Conservation (phyloP, 306 rosid species). For the Castanopsis chinensis region DNA sequence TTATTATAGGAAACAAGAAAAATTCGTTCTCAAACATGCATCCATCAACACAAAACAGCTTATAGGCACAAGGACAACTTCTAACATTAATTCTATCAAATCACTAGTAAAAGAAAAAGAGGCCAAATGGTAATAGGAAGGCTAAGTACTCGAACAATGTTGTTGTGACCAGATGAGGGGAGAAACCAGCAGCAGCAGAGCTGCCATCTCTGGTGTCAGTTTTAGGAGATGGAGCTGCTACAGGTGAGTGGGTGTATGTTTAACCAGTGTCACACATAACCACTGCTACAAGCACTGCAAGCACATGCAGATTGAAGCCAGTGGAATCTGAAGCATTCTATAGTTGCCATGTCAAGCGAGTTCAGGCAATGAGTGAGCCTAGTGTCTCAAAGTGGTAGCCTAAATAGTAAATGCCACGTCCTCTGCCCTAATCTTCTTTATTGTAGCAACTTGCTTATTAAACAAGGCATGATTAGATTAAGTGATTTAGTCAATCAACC, state of each 20-base stretch:
- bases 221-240: neutral
- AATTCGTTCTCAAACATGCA: too few relatives aligned
- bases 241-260: neutral
- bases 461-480: too few relatives aligned
- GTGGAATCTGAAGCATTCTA: neutral
- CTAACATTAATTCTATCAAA: too few relatives aligned
- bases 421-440: too few relatives aligned
- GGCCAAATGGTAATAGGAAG: conserved; percentile 3
- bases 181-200: conserved; percentile 1
- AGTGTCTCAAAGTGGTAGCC: neutral
- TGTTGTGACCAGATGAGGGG: neutral
- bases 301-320: neutral
- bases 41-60: too few relatives aligned
- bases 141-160: neutral
- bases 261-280: neutral
- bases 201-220: neutral
- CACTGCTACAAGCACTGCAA: conserved; percentile 6
- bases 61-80: too few relatives aligned
- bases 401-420: neutral
- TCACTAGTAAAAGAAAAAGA: neutral
- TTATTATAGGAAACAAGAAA: too few relatives aligned
- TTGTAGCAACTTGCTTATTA: too few relatives aligned
- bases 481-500: too few relatives aligned
- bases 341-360: neutral
- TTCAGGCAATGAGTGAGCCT: neutral